These are phyloP conservation scores for Penicillium sclerotiorum DNA, from an alignment of 2,329 filamentous ascomycete species.

Conservation along the genomic window DNA sequence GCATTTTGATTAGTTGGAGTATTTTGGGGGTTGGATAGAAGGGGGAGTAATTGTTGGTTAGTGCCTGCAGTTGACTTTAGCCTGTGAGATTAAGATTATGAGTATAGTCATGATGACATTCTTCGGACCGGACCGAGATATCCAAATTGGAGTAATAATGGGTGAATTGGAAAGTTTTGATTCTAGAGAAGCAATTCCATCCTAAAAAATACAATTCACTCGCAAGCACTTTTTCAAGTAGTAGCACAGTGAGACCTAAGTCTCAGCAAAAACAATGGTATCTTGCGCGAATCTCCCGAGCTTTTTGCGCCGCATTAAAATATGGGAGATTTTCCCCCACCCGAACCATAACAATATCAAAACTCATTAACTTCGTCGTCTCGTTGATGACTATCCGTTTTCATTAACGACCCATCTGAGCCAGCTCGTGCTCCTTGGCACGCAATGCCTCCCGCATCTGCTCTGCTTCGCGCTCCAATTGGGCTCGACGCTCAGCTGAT, in stretches of 20 bases:
- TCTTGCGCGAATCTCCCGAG: slow-evolving; percentile 22
- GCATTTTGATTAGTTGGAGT: background rate
- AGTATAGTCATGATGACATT: slow-evolving; percentile 21
- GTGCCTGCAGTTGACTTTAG: too few species aligned
- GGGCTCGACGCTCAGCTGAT: slow-evolving; percentile 65
- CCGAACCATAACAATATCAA: slow-evolving; percentile 12
- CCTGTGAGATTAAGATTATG: background rate
- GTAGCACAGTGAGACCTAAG: slow-evolving; percentile 18
- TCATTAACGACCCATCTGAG: slow-evolving; percentile 47
- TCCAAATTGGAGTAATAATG: background rate
- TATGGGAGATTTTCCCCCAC: slow-evolving; percentile 8
- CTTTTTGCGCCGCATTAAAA: slow-evolving; percentile 22
- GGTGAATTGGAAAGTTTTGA: too few species aligned
- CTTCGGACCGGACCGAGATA: background rate
- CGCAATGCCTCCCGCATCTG: slow-evolving; percentile 72
- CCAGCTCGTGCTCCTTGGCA: slow-evolving; percentile 74
- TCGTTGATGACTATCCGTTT: background rate
- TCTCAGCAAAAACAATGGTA: slow-evolving; percentile 26
- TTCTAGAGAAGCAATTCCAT: slow-evolving; percentile 16
- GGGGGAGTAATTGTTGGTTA: too few species aligned
- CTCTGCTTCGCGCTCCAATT: slow-evolving; percentile 73
- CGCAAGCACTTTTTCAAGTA: slow-evolving; percentile 15
- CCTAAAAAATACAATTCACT: slow-evolving; percentile 21
- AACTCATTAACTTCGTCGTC: slow-evolving; percentile 26
- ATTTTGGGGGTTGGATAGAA: background rate